phyloP scores from a whole-genome alignment of 495 filamentous ascomycete species.

The Astrocystis sublimbata region DNA sequence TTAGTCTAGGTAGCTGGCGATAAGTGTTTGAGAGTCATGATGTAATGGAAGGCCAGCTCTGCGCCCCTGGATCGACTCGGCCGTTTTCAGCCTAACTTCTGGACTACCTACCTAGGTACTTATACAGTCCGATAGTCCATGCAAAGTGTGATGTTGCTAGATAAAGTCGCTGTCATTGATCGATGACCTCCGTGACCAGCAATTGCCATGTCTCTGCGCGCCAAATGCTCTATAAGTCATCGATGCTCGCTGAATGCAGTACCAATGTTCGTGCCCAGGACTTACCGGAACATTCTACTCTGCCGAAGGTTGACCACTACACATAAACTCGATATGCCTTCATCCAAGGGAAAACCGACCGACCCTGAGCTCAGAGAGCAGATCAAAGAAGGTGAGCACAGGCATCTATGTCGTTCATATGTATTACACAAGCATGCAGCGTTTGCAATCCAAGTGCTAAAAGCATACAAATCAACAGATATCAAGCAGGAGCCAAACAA shows the following conservation, averaged over 20 bases:
- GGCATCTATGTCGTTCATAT: too few species aligned
- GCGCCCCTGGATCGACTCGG: not conserved
- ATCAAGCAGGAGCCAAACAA: constrained; percentile 56
- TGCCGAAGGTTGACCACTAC: not conserved
- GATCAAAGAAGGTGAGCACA: constrained; percentile 45
- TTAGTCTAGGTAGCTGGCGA: too few species aligned
- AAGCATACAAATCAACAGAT: constrained; percentile 33
- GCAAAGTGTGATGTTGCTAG: not conserved
- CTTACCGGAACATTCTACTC: not conserved
- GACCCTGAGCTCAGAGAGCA: constrained; percentile 54
- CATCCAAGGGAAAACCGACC: constrained; percentile 55
- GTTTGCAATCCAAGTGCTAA: not conserved
- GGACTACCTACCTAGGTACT: too few species aligned
- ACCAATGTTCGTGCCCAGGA: too few species aligned
- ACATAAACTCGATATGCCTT: constrained; percentile 33
- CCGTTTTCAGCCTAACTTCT: constrained; percentile 10
- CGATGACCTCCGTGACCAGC: not conserved
- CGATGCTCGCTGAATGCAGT: not conserved
- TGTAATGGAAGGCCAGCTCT: not conserved
- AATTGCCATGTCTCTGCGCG: not conserved
- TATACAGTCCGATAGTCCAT: not conserved
- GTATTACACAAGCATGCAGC: not conserved
- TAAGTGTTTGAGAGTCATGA: not conserved
- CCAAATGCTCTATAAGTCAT: not conserved
- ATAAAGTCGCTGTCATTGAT: not conserved